Percentiles rank a stretch among this genome's conserved stretches.
Evolutionary conservation across 2,329 filamentous ascomycete genomes (phyloP).

Genomic region (Apiospora hydei): DNA sequence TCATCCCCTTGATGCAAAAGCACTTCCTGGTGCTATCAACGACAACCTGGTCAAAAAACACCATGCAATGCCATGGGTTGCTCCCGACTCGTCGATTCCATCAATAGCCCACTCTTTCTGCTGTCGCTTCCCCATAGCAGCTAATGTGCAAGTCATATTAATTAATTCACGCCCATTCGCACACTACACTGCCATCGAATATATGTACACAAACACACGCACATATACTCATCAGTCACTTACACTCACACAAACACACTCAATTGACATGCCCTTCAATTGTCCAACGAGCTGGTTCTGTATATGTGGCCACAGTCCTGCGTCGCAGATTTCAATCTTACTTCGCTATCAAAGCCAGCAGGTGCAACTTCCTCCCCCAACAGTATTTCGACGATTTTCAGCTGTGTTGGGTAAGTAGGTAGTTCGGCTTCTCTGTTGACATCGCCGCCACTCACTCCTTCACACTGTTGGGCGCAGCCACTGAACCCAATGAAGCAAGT

Average conservation of each 20-base stretch:
- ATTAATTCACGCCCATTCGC: not conserved
- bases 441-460: not conserved
- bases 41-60: not conserved
- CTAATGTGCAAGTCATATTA: not conserved
- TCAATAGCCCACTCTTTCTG: not conserved
- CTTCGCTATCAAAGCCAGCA: not conserved
- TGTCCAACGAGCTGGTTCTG: not conserved
- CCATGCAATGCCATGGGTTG: not conserved
- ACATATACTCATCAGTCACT: constrained; percentile 2
- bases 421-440: not conserved
- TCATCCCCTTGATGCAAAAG: not conserved
- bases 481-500: not conserved
- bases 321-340: not conserved
- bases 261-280: not conserved
- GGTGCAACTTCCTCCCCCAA: not conserved
- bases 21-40: not conserved
- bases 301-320: not conserved
- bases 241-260: constrained; percentile 15
- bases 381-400: not conserved
- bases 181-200: not conserved
- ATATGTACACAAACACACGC: not conserved
- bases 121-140: not conserved
- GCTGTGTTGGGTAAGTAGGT: no score
- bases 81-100: not conserved
- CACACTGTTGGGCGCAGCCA: not conserved